Conservation (phyloP, 352 stramenopile species). For the Globisporangium polare region DNA sequence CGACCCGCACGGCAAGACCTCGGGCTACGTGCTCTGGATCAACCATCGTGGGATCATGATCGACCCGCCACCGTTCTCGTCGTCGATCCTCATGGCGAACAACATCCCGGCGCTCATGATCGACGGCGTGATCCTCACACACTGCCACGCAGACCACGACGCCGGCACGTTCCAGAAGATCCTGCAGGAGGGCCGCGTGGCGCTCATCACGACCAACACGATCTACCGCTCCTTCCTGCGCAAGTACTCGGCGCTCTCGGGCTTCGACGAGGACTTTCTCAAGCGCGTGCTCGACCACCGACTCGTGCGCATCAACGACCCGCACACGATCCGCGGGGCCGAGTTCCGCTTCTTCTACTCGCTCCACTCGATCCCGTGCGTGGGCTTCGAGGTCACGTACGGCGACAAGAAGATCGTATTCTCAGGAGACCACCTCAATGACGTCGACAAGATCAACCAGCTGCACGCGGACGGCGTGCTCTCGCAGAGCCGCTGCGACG, state of each 20-base stretch:
- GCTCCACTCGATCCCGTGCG: slow-evolving; percentile 94
- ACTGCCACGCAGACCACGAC: slow-evolving; percentile 96
- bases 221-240: slow-evolving; percentile 96
- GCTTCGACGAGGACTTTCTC: slow-evolving; percentile 88
- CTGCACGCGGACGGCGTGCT: slow-evolving; percentile 85
- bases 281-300: slow-evolving; percentile 90
- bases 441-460: slow-evolving; percentile 86
- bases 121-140: slow-evolving; percentile 95
- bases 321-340: slow-evolving; percentile 92
- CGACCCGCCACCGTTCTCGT: slow-evolving; percentile 92
- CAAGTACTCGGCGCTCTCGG: slow-evolving; percentile 95
- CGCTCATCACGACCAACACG: slow-evolving; percentile 94
- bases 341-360: slow-evolving; percentile 97
- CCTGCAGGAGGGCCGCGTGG: slow-evolving; percentile 91
- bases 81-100: slow-evolving; percentile 78
- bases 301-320: slow-evolving; percentile 91
- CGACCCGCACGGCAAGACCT: slow-evolving; percentile 91
- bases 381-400: slow-evolving; percentile 93
- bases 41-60: slow-evolving; percentile 97
- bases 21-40: slow-evolving; percentile 96
- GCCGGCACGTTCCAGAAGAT: slow-evolving; percentile 97
- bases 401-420: slow-evolving; percentile 94
- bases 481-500: slow-evolving; percentile 76
- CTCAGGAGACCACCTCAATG: slow-evolving; percentile 95
- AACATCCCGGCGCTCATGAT: slow-evolving; percentile 92